phyloP scores from a whole-genome alignment of 176 grass and related monocot genomes.

The Oryza nivara region DNA sequence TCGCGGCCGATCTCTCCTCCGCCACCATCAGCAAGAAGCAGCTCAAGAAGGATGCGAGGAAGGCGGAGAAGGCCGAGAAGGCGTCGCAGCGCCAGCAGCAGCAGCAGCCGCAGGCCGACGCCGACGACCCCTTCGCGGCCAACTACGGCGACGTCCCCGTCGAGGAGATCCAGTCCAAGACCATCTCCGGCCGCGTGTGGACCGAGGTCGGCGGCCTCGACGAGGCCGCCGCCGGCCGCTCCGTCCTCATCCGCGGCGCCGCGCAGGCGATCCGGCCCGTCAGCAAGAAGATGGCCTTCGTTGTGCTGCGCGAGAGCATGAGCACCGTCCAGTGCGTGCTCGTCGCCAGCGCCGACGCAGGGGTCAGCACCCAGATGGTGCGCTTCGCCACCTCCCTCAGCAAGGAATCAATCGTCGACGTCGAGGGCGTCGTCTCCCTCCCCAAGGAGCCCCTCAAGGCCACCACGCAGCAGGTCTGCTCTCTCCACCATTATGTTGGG shows the following conservation, averaged over 20 bases:
- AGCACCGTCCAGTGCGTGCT: constrained; percentile 92
- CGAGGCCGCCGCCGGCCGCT: constrained; percentile 35
- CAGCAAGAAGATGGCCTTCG: constrained; percentile 96
- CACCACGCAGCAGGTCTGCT: constrained; percentile 80
- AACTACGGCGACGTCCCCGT: constrained; percentile 69
- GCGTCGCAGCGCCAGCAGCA: constrained; percentile 60
- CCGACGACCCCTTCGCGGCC: constrained; percentile 53
- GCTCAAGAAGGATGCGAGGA: constrained; percentile 81
- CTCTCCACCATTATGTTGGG: background rate
- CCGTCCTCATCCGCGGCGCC: constrained; percentile 69
- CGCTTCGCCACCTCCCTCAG: constrained; percentile 72
- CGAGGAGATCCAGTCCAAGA: constrained; percentile 90
- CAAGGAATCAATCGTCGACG: constrained; percentile 86
- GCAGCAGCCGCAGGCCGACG: background rate
- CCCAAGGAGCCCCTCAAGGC: constrained; percentile 88
- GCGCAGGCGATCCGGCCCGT: constrained; percentile 69
- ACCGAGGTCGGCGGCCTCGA: constrained; percentile 52
- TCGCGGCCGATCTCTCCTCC: background rate
- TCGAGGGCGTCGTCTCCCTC: constrained; percentile 79
- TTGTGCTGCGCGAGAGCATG: constrained; percentile 74
- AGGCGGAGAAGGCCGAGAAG: constrained; percentile 79
- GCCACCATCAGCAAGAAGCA: constrained; percentile 58
- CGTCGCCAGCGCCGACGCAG: constrained; percentile 53
- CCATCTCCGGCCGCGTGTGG: constrained; percentile 62
- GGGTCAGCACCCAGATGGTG: constrained; percentile 92